Conservation (phyloP, 2,329 filamentous ascomycete genomes). For the Talaromyces atroroseus region DNA sequence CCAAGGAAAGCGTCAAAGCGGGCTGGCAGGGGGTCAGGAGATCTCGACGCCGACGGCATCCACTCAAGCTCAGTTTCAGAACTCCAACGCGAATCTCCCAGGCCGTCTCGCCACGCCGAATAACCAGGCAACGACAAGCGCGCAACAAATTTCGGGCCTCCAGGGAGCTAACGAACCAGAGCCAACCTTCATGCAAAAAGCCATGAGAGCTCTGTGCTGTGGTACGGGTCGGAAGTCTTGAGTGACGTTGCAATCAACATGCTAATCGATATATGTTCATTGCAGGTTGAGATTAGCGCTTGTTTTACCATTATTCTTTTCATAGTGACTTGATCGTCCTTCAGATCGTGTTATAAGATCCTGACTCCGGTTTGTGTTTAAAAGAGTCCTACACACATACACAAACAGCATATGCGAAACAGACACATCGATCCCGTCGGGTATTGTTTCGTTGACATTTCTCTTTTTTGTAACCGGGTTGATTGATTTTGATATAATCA, state of each 20-base stretch:
- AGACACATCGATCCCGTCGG: constrained; percentile 4
- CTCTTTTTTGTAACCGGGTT: constrained; percentile 7
- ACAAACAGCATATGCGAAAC: neutral
- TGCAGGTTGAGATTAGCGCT: constrained; percentile 29
- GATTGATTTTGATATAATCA: constrained; percentile 8
- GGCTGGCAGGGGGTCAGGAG: constrained; percentile 47
- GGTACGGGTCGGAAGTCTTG: constrained; percentile 46
- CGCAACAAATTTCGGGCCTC: constrained; percentile 52
- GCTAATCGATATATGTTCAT: constrained; percentile 21
- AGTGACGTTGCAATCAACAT: constrained; percentile 15
- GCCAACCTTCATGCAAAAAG: constrained; percentile 79
- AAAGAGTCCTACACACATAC: neutral
- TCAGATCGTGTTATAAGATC: neutral
- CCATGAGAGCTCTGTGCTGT: constrained; percentile 90
- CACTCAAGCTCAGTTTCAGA: constrained; percentile 94
- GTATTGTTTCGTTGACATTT: constrained; percentile 9
- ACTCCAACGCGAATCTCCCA: constrained; percentile 82
- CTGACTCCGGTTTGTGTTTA: constrained; percentile 1
- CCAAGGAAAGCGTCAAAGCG: constrained; percentile 69
- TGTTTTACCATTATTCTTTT: constrained; percentile 4
- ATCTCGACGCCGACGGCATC: constrained; percentile 80
- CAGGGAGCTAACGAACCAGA: constrained; percentile 61
- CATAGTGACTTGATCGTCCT: neutral
- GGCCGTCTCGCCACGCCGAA: constrained; percentile 51
- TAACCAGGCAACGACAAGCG: constrained; percentile 50